Evolutionary conservation across 768 basidiomycete species (phyloP).

Genomic region (Harrya chromipes): DNA sequence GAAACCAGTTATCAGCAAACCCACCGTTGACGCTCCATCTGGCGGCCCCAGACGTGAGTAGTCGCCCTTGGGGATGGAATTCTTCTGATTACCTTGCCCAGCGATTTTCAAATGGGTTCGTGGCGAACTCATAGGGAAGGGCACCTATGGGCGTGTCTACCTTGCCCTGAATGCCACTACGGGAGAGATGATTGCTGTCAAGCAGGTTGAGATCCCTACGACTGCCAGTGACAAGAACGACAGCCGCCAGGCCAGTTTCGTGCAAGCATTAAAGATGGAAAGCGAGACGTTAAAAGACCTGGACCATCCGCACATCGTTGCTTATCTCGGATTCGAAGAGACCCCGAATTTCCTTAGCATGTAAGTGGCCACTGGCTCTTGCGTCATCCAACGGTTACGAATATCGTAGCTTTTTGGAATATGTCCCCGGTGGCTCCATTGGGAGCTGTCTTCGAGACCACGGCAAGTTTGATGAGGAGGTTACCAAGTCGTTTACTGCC

Average conservation of each 20-base stretch:
- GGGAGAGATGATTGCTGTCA: constrained; percentile 99
- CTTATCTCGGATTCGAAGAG: constrained; percentile 94
- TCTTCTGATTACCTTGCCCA: constrained; percentile 31
- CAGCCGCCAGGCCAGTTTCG: constrained; percentile 75
- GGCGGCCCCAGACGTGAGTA: constrained; percentile 66
- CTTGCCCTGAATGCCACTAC: constrained; percentile 94
- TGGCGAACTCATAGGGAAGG: constrained; percentile 95
- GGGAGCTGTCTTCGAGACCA: constrained; percentile 87
- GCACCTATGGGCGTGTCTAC: constrained; percentile 95
- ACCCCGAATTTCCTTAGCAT: constrained; percentile 87
- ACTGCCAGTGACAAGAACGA: constrained; percentile 92
- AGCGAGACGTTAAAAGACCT: constrained; percentile 95
- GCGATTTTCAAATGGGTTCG: constrained; percentile 98
- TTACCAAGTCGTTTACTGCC: constrained; percentile 87
- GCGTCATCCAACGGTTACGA: not conserved
- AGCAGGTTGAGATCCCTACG: constrained; percentile 94
- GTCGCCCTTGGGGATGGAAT: constrained; percentile 3
- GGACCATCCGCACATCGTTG: constrained; percentile 96
- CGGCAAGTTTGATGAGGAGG: constrained; percentile 88
- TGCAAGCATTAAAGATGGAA: constrained; percentile 91
- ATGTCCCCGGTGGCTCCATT: constrained; percentile 96
- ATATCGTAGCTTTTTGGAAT: constrained; percentile 85
- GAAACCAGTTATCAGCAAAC: constrained; percentile 40
- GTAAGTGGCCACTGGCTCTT: constrained; percentile 45
- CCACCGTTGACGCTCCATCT: constrained; percentile 58